phyloP scores from a whole-genome alignment of 108 stramenopile genomes.

The Bacterosira constricta region DNA sequence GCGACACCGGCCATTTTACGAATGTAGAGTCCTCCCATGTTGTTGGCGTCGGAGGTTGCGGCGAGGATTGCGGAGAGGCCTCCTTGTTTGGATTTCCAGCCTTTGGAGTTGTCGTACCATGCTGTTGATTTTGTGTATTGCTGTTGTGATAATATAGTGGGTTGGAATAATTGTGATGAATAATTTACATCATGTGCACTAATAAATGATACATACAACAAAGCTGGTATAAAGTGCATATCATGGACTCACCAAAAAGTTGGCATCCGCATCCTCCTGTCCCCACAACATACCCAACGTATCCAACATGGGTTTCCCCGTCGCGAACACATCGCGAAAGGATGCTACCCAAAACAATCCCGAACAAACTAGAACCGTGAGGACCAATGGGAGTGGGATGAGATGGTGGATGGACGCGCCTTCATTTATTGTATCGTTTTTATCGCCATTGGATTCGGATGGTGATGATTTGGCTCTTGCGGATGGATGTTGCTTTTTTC shows the following conservation, averaged over 20 bases:
- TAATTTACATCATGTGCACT: too few species aligned
- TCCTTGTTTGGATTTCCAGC: slow-evolving; percentile 87
- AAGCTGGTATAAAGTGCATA: too few species aligned
- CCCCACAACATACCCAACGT: slow-evolving; percentile 33
- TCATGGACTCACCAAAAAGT: slow-evolving; percentile 69
- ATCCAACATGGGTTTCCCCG: slow-evolving; percentile 73
- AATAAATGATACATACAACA: too few species aligned
- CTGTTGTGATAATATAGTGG: slow-evolving; percentile 23
- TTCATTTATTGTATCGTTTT: not conserved
- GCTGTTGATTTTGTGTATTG: slow-evolving; percentile 78
- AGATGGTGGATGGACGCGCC: slow-evolving; percentile 65
- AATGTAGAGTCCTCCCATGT: slow-evolving; percentile 89
- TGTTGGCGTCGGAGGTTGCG: slow-evolving; percentile 83
- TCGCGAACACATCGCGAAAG: slow-evolving; percentile 81
- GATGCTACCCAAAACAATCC: slow-evolving; percentile 74
- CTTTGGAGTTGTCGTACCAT: slow-evolving; percentile 75
- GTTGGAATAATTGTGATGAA: not conserved
- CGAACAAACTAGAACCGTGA: slow-evolving; percentile 75
- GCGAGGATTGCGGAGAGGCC: slow-evolving; percentile 75
- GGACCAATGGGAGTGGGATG: slow-evolving; percentile 66
- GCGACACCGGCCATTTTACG: slow-evolving; percentile 85
- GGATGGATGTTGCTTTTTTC: not conserved
- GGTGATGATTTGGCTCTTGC: not conserved
- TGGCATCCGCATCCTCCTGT: slow-evolving; percentile 45
- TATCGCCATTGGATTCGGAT: not conserved